Conservation (phyloP, 331 rosid genomes). For the Acacia concinna region DNA sequence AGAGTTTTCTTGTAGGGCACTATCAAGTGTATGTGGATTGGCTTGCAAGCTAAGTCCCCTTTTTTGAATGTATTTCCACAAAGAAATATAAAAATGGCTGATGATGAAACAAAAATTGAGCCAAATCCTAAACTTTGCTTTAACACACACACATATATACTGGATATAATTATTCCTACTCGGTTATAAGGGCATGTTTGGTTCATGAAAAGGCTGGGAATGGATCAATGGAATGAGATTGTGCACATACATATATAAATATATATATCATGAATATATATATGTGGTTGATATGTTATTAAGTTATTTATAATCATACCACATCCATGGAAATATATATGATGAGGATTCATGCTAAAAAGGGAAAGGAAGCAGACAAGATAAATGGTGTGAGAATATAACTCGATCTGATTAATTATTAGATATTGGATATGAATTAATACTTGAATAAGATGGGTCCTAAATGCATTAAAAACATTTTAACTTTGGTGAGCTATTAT, state of each 20-base stretch:
- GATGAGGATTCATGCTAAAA: neutral
- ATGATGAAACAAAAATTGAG: neutral
- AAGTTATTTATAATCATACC: too few relatives aligned
- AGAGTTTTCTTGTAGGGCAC: neutral
- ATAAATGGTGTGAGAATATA: neutral
- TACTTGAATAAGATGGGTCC: neutral
- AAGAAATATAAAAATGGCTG: neutral
- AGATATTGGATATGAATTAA: neutral
- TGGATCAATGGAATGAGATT: neutral
- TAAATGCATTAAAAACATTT: too few relatives aligned
- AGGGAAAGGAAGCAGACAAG: neutral
- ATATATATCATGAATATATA: too few relatives aligned
- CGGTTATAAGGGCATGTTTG: neutral
- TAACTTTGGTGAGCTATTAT: too few relatives aligned
- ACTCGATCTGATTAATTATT: neutral
- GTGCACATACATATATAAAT: too few relatives aligned
- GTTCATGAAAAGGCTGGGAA: neutral
- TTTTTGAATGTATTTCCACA: neutral
- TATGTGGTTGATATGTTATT: neutral
- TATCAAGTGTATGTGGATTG: neutral
- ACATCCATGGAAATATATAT: neutral
- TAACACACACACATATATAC: neutral
- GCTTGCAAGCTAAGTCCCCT: neutral
- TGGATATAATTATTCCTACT: neutral
- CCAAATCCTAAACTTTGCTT: neutral